phyloP scores from a whole-genome alignment of 2,329 filamentous ascomycete species.

The Verticillium alfalfae region DNA sequence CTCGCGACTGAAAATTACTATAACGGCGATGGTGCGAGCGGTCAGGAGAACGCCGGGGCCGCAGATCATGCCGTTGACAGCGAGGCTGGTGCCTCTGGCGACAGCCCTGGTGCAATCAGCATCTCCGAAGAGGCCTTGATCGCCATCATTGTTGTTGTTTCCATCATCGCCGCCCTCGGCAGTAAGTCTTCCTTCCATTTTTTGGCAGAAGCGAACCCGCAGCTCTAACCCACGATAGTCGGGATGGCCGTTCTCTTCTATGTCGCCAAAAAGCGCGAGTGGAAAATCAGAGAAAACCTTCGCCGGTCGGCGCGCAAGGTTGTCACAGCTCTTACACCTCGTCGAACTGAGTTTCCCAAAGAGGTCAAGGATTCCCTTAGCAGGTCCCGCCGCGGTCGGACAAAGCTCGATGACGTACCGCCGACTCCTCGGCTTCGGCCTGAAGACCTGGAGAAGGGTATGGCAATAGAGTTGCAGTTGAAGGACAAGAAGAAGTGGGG shows the following conservation, averaged over 20 bases:
- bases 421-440: conserved; percentile 50
- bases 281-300: conserved; percentile 70
- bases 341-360: conserved; percentile 54
- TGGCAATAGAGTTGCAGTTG: conserved; percentile 29
- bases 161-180: conserved; percentile 60
- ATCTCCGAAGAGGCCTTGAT: conserved; percentile 66
- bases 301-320: conserved; percentile 62
- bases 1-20: conserved; percentile 34
- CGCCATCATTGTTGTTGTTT: conserved; percentile 70
- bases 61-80: conserved; percentile 35
- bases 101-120: conserved; percentile 51
- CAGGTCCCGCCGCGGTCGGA: conserved; percentile 24
- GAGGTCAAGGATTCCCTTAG: conserved; percentile 42
- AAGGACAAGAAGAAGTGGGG: conserved; percentile 23
- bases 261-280: conserved; percentile 78
- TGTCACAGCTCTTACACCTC: conserved; percentile 56
- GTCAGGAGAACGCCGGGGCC: conserved; percentile 24
- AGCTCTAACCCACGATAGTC: conserved; percentile 33
- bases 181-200: conserved; percentile 41
- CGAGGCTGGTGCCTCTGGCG: conserved; percentile 61
- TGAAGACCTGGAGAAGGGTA: conserved; percentile 56
- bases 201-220: background rate
- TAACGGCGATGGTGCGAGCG: conserved; percentile 15
- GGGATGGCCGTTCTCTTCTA: conserved; percentile 66
- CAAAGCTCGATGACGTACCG: conserved; percentile 50